A percentile compares a stretch with the other conserved stretches of the same genome.
These are phyloP conservation scores for Penicillium antarcticum DNA, from an alignment of 495 filamentous ascomycete genomes.

Conservation along the genomic window DNA sequence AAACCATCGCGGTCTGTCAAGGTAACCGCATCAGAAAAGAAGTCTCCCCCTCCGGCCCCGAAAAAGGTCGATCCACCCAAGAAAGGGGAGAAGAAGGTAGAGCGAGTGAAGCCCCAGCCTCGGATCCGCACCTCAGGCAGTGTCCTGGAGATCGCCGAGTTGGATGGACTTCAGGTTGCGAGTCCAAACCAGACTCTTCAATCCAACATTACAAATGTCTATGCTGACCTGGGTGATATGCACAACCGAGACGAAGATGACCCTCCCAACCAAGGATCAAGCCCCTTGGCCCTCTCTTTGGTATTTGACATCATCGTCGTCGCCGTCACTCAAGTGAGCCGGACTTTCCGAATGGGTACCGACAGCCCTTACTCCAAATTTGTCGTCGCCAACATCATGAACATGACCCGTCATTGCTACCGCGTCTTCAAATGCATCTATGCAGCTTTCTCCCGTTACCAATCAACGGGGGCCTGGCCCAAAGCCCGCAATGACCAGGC, in stretches of 20 bases:
- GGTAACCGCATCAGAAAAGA: not conserved
- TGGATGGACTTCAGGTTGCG: conserved; percentile 39
- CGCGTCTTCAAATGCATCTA: conserved; percentile 29
- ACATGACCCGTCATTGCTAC: conserved; percentile 39
- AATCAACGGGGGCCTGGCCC: conserved; percentile 35
- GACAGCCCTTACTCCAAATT: conserved; percentile 28
- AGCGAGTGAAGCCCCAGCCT: conserved; percentile 16
- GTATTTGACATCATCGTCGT: conserved; percentile 33
- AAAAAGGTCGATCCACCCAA: not conserved
- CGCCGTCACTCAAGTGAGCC: conserved; percentile 28
- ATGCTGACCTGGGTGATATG: conserved; percentile 18
- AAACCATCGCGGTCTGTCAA: not conserved
- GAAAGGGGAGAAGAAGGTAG: conserved; percentile 3
- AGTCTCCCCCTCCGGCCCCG: not conserved
- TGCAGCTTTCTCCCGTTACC: conserved; percentile 27
- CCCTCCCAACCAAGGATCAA: conserved; percentile 8
- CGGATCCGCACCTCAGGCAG: conserved; percentile 12
- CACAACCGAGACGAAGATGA: conserved; percentile 12
- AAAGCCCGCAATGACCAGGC: conserved; percentile 27
- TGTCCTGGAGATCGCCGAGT: conserved; percentile 35
- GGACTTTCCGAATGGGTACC: conserved; percentile 17
- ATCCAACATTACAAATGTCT: conserved; percentile 22
- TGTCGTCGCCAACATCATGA: conserved; percentile 24
- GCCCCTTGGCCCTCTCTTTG: conserved; percentile 24
- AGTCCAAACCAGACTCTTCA: conserved; percentile 14